Base-by-base conservation (phyloP, 441 rosid genomes). In the Breynia disticha region DNA sequence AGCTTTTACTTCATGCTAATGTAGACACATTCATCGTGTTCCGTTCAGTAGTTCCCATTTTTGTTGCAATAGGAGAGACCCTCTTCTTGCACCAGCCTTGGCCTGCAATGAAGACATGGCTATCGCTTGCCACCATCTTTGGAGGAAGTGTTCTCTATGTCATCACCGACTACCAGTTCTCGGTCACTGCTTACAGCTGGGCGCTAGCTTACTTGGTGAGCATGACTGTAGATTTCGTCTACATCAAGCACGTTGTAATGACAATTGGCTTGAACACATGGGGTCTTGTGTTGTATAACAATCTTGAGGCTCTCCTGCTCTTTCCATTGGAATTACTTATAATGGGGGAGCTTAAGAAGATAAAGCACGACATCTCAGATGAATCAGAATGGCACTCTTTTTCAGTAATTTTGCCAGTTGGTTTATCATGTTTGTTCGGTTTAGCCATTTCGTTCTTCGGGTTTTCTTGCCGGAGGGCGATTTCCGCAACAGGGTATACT, bases 221-320 rank as follows among this genome's bases (percentile, higher is more conserved):
- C 66, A 91, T 91, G 98, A 71, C 97, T 0, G 75, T 91, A 14
- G 98, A 91, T 68, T 91, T 91, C 61, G 98, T 91, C 19, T 91
- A 88, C 67, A 91, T 91, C 59, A 91, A 91, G 83, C 96, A 91
- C 47, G 98, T 87, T 21, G 98, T 91, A 1, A 87, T 87, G 98
- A 91, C 98, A 28, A 83, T 85, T 19, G 89, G 98, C 3, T 70
- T 91, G 22, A 90, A 80, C 56, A 83, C 95, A 1, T 87, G 98
- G 96, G 96, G 96, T 46, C 95, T 91, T 56, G 98, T 91, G 45
- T 71, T 91, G 28, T 87, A 85, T 70, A 91, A 91, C 71, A 91
- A 91, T 76, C 95, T 91, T 0, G 98, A 91, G 72, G 96, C 98
- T 56, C 73, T 87, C 52, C 76, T 87, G 16, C 74, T 91, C 62